Conservation (phyloP, 139 green algal species). For the Tetraselmis striata region DNA sequence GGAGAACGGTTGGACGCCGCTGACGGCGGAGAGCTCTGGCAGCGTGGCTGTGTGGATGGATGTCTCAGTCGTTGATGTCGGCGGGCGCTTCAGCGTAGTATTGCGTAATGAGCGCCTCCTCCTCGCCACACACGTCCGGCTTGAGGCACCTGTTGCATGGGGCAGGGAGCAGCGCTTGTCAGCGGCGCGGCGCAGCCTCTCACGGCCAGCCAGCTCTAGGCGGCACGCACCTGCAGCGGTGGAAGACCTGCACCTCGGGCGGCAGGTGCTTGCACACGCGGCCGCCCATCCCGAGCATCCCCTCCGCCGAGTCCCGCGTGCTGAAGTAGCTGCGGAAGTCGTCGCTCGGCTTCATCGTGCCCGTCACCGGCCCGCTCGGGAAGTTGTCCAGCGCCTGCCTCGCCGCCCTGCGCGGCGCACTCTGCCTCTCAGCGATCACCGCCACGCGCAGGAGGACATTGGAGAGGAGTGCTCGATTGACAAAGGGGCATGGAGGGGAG, state of each 20-base stretch:
- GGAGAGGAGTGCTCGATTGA: too few relatives aligned
- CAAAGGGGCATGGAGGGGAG: too few relatives aligned
- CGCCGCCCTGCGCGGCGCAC: not conserved
- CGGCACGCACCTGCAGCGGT: not conserved
- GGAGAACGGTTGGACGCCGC: too few relatives aligned
- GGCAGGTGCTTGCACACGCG: constrained; percentile 20
- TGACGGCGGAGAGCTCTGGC: too few relatives aligned
- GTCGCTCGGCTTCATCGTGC: not conserved
- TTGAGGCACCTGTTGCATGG: too few relatives aligned
- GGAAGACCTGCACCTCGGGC: constrained; percentile 14
- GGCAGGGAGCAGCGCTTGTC: too few relatives aligned
- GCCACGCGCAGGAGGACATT: too few relatives aligned
- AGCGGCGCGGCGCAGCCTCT: too few relatives aligned
- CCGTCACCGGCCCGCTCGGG: not conserved
- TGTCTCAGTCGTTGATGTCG: not conserved
- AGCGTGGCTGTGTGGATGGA: too few relatives aligned
- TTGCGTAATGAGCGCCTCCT: constrained; percentile 13
- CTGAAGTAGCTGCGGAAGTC: not conserved
- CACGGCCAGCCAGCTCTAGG: too few relatives aligned
- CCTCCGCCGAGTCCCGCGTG: not conserved
- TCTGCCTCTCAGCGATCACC: too few relatives aligned
- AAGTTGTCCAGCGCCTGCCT: not conserved
- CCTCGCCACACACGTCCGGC: constrained; percentile 20
- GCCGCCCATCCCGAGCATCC: constrained; percentile 20
- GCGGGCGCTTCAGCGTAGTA: not conserved